These are phyloP conservation scores for Chrysoporthe deuterocubensis DNA, from an alignment of 2,329 filamentous ascomycete genomes.

Conservation along the genomic window DNA sequence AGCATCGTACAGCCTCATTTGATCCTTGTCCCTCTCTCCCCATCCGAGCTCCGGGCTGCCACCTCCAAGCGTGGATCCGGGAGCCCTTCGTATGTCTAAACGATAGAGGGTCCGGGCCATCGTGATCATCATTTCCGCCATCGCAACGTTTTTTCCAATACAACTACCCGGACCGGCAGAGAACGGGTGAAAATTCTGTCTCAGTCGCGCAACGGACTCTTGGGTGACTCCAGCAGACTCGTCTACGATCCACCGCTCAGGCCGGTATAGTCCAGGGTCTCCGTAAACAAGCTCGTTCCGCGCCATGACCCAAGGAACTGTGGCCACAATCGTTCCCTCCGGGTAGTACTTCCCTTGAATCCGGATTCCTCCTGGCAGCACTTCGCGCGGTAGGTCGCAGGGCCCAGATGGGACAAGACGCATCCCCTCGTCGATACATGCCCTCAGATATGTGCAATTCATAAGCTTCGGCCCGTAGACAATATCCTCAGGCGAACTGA, in stretches of 20 bases:
- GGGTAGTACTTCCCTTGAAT: slow-evolving; percentile 33
- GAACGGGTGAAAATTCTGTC: slow-evolving; percentile 32
- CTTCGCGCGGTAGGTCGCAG: slow-evolving; percentile 31
- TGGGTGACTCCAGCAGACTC: slow-evolving; percentile 21
- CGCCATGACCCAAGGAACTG: slow-evolving; percentile 23
- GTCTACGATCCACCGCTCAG: slow-evolving; percentile 35
- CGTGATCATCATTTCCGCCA: slow-evolving; percentile 33
- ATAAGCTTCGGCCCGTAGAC: slow-evolving; percentile 30
- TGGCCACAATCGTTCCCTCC: slow-evolving; percentile 32
- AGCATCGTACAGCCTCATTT: slow-evolving; percentile 33
- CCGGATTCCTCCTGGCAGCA: slow-evolving; percentile 30
- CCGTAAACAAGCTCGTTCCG: not conserved
- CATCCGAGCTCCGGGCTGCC: slow-evolving; percentile 28
- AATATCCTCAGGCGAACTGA: slow-evolving; percentile 30
- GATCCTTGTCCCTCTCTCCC: slow-evolving; percentile 28
- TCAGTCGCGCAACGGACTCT: slow-evolving; percentile 21
- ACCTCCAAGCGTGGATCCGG: slow-evolving; percentile 33
- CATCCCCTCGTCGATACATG: slow-evolving; percentile 36
- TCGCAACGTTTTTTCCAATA: slow-evolving; percentile 32
- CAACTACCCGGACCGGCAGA: slow-evolving; percentile 23
- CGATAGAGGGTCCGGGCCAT: slow-evolving; percentile 32
- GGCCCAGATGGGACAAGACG: slow-evolving; percentile 31
- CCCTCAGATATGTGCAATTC: slow-evolving; percentile 31
- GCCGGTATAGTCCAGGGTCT: slow-evolving; percentile 26
- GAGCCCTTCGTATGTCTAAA: slow-evolving; percentile 32